phyloP scores from a whole-genome alignment of 2,329 filamentous ascomycete species.

The Paramyrothecium sp. region DNA sequence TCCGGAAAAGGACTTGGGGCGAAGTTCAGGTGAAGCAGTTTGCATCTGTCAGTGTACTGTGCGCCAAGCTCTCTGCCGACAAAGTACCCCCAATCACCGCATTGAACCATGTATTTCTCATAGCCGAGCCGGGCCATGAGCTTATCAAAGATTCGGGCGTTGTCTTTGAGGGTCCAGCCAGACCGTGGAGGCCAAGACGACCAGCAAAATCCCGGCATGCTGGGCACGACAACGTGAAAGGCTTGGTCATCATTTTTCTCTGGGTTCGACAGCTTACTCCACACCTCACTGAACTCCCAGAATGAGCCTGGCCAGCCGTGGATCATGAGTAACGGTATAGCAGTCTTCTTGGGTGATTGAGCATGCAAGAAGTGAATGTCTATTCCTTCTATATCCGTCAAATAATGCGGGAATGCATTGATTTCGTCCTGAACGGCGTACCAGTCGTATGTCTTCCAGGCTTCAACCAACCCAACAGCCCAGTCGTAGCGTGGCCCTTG shows the following conservation, averaged over 20 bases:
- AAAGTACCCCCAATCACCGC: constrained; percentile 25
- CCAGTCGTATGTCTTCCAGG: constrained; percentile 14
- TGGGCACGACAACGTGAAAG: constrained; percentile 47
- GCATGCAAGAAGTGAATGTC: constrained; percentile 13
- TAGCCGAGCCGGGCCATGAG: constrained; percentile 41
- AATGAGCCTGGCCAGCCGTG: constrained; percentile 44
- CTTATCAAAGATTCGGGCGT: constrained; percentile 28
- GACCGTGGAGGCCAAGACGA: constrained; percentile 21
- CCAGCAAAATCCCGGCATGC: constrained; percentile 43
- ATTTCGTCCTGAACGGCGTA: constrained; percentile 9
- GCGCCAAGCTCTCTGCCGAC: constrained; percentile 9
- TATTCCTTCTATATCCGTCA: constrained; percentile 10
- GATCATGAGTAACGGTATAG: constrained; percentile 38
- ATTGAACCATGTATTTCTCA: constrained; percentile 27
- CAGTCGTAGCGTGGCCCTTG: constrained; percentile 2
- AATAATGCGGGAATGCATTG: constrained; percentile 7
- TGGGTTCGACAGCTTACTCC: constrained; percentile 29
- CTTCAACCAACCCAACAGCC: constrained; percentile 9
- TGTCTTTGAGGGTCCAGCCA: constrained; percentile 27
- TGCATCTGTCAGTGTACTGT: not conserved
- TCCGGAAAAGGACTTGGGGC: not conserved
- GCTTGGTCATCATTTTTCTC: constrained; percentile 23
- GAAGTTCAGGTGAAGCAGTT: not conserved
- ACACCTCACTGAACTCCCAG: constrained; percentile 32
- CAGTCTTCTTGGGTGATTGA: constrained; percentile 13